Base-by-base conservation (phyloP, 441 rosid species). In the Mallotus japonicus region DNA sequence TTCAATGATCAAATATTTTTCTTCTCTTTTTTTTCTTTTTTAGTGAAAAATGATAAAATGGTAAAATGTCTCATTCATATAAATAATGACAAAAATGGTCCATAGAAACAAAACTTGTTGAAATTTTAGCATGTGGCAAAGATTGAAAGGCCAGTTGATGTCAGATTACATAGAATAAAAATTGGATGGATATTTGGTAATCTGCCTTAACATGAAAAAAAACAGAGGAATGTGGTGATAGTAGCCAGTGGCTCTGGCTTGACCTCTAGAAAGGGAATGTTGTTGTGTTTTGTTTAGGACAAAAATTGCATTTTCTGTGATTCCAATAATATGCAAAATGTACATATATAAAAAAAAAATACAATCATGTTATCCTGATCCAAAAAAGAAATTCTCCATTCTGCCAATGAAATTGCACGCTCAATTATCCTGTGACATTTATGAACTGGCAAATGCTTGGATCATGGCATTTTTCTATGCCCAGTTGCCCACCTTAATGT, bases 241-340 rank as follows among this genome's bases (percentile, higher is more conserved):
- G 19, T 28, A 5, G 62, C 22, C 4, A 13, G 28, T 55, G 68
- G 15, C 4, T 54, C 42, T 54, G 28, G 13, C 20, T 15, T 34
- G 40, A 34, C 40, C 40, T 34, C 40, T 34, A 34, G 34, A 60
- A 7, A 10, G 8, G 34, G 4, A n/a, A 34, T 34, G 13, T 24
- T 47, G 66, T 58, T n/a, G n/a, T n/a, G 59, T 46, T 46, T 62
- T 65, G 13, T 10, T 24, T 12, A 32, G 9, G 71, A 55, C 76
- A 65, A 44, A 54, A 46, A 6, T 60, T 37, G 15, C 19, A 51
- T 54, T 55, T 56, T 34, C 19, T 20, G 3, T 40, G 15, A 19
- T 11, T 17, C 3, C 34, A 20, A 8, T 15, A 28, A 0, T 28
- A 5, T 70, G 67, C 17, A 28, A 17, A 64, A 71, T 24, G 40